phyloP scores from a whole-genome alignment of 345 rosid genomes.

The Xanthoceras sorbifolium region DNA sequence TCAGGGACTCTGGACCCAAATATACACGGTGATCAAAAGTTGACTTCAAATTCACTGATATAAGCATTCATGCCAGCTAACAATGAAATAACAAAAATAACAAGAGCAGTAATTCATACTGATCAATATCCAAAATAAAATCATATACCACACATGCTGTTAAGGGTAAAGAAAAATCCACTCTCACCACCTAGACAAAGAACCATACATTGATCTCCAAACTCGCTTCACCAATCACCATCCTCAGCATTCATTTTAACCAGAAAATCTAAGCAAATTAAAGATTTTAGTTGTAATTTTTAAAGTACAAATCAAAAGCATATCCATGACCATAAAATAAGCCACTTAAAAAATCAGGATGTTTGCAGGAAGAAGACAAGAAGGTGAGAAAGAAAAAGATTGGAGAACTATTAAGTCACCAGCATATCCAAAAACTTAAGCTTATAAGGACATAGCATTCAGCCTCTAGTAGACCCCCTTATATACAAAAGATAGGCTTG shows the following conservation, averaged over 20 bases:
- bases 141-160: background rate
- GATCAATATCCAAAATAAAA: background rate
- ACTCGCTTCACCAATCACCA: background rate
- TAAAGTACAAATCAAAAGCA: background rate
- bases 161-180: background rate
- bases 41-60: background rate
- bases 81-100: background rate
- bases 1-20: background rate
- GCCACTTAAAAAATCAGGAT: background rate
- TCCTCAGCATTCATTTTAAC: conserved; percentile 3
- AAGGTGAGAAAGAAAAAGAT: background rate
- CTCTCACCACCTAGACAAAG: background rate
- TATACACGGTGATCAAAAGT: background rate
- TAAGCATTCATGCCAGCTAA: conserved; percentile 8
- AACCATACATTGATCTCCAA: background rate
- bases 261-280: background rate
- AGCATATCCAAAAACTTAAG: background rate
- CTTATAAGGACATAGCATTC: background rate
- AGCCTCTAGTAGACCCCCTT: background rate
- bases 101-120: background rate
- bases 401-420: background rate
- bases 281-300: background rate
- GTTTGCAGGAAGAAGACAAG: background rate
- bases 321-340: background rate
- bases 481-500: background rate